Conservation (phyloP, 148 eudicot genomes). For the Arctostaphylos glauca region DNA sequence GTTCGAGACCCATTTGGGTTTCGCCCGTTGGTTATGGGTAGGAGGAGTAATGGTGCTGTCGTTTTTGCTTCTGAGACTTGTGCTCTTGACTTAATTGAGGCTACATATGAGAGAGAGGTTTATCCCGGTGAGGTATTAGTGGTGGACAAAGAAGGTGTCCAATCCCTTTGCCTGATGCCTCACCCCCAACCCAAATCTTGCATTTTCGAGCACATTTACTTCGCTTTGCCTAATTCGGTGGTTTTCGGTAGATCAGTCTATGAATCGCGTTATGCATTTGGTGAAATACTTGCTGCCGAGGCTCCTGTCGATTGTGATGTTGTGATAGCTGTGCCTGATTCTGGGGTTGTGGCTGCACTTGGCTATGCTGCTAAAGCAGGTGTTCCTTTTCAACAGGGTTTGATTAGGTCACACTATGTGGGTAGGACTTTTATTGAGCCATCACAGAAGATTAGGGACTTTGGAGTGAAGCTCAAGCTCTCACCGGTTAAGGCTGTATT, state of each 20-base stretch:
- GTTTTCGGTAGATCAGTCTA: constrained; percentile 81
- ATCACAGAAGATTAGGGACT: constrained; percentile 78
- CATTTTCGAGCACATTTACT: constrained; percentile 91
- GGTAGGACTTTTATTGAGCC: constrained; percentile 88
- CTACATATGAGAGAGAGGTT: constrained; percentile 75
- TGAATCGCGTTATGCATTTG: constrained; percentile 51
- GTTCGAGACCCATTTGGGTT: constrained; percentile 84
- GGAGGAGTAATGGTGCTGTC: constrained; percentile 78
- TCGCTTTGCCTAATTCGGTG: constrained; percentile 69
- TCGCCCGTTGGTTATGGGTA: constrained; percentile 88
- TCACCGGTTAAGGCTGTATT: constrained; percentile 56
- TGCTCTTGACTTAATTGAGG: constrained; percentile 81
- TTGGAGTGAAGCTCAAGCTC: constrained; percentile 75
- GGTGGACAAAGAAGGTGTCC: constrained; percentile 75
- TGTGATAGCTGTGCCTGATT: constrained; percentile 91
- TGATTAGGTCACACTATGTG: constrained; percentile 83
- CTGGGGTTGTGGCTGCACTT: constrained; percentile 88
- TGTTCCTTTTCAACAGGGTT: constrained; percentile 69
- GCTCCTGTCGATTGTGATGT: constrained; percentile 86
- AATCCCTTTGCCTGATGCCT: constrained; percentile 48
- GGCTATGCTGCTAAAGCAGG: constrained; percentile 76
- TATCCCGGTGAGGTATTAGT: constrained; percentile 74
- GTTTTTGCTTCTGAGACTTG: constrained; percentile 96
- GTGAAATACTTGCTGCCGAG: constrained; percentile 61
- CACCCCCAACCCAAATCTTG: constrained; percentile 71